Conservation (phyloP, 768 basidiomycete species). For the Tricholoma sp. region DNA sequence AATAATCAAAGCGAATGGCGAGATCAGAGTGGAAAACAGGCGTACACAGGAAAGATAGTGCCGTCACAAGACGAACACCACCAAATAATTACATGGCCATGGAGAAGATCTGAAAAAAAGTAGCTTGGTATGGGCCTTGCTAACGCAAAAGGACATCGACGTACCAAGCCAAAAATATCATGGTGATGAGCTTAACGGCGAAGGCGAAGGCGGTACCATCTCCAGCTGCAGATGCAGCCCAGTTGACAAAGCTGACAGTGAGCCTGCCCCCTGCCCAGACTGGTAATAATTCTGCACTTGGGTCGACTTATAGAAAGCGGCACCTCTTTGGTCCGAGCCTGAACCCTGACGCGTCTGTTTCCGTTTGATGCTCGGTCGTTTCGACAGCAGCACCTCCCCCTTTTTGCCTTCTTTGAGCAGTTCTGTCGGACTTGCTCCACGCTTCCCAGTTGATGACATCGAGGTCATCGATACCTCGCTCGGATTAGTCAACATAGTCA, state of each 20-base stretch:
- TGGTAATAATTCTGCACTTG: not conserved
- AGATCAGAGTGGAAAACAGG: not conserved
- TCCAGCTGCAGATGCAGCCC: not conserved
- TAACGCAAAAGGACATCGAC: not conserved
- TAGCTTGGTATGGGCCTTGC: too few species aligned
- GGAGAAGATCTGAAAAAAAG: too few species aligned
- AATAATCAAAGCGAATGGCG: not conserved
- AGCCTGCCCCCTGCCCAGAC: not conserved
- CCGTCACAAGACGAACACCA: not conserved
- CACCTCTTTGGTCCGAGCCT: not conserved
- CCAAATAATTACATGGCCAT: not conserved
- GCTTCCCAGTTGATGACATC: constrained; percentile 46
- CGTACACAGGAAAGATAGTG: not conserved
- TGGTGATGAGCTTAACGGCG: constrained; percentile 4
- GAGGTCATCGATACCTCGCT: constrained; percentile 17
- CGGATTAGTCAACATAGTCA: not conserved
- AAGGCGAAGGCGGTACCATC: constrained; percentile 4
- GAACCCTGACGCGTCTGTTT: constrained; percentile 15
- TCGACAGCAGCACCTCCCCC: constrained; percentile 52
- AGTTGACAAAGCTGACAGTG: not conserved
- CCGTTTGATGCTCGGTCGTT: constrained; percentile 64
- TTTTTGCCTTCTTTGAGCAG: constrained; percentile 54
- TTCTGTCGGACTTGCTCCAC: constrained; percentile 70
- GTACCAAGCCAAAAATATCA: constrained; percentile 4
- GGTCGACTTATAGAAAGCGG: not conserved